Percentiles rank a stretch among this genome's conserved stretches.
phyloP scores from a whole-genome alignment of 768 basidiomycete species.

The Baorangia bicolor region DNA sequence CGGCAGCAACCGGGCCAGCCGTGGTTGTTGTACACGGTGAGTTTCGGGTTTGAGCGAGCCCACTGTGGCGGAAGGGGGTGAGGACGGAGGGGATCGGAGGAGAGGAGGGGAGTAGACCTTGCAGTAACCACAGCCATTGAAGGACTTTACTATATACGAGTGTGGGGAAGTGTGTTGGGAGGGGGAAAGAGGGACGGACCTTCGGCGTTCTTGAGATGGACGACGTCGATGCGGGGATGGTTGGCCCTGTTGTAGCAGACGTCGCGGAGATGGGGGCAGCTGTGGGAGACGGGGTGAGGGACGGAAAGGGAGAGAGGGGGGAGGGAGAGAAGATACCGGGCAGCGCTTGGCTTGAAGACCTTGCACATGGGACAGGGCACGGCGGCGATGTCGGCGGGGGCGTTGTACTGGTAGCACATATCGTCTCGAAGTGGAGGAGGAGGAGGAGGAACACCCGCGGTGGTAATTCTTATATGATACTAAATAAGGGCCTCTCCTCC shows the following conservation, averaged over 20 bases:
- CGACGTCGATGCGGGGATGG: conserved; percentile 77
- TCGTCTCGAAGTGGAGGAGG: conserved; percentile 21
- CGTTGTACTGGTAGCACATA: conserved; percentile 76
- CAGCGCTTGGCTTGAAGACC: conserved; percentile 62
- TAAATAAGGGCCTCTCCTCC: conserved; percentile 28
- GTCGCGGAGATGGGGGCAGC: conserved; percentile 76
- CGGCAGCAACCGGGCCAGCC: conserved; percentile 92
- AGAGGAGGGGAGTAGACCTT: conserved; percentile 51
- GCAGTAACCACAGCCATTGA: conserved; percentile 89
- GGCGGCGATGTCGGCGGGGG: conserved; percentile 62
- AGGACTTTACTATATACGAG: conserved; percentile 59
- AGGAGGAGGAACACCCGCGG: conserved; percentile 15
- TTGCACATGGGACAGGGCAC: conserved; percentile 82
- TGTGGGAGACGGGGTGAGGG: conserved; percentile 35
- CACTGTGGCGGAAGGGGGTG: conserved; percentile 49
- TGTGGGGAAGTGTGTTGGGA: conserved; percentile 16
- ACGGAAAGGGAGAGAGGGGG: conserved; percentile 7
- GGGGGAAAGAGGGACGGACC: conserved; percentile 43
- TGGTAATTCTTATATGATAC: conserved; percentile 33
- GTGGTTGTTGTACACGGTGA: conserved; percentile 59
- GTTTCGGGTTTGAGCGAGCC: conserved; percentile 63
- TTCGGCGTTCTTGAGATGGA: conserved; percentile 86
- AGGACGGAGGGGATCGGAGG: conserved; percentile 24
- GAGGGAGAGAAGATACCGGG: conserved; percentile 45
- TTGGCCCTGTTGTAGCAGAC: conserved; percentile 70